Conservation (phyloP, 2,329 filamentous ascomycete species). For the Ascochyta rabiei region DNA sequence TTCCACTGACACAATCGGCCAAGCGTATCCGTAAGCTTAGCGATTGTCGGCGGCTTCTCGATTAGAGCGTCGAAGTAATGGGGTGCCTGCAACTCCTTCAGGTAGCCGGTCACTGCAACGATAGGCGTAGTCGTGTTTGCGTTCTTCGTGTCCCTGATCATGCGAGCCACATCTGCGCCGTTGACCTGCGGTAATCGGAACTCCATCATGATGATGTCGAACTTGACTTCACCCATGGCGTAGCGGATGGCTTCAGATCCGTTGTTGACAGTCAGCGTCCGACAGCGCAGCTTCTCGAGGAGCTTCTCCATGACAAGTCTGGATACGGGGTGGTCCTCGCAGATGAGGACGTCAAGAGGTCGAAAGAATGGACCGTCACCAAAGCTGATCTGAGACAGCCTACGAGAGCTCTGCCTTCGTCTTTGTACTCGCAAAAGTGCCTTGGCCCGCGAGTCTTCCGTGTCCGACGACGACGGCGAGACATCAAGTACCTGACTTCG, state of each 20-base stretch:
- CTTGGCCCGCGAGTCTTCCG: conserved; percentile 91
- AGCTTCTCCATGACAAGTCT: conserved; percentile 99
- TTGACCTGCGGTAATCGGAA: conserved; percentile 95
- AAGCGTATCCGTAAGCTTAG: conserved; percentile 87
- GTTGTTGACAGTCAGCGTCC: conserved; percentile 88
- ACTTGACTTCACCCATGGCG: conserved; percentile 96
- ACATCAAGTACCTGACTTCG: conserved; percentile 95
- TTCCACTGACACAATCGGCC: conserved; percentile 93
- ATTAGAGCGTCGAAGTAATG: conserved; percentile 96
- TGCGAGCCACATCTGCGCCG: conserved; percentile 91
- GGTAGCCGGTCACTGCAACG: conserved; percentile 92
- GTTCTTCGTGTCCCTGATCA: conserved; percentile 97
- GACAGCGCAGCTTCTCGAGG: conserved; percentile 91
- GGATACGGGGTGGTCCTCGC: conserved; percentile 96
- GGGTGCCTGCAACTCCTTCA: conserved; percentile 94
- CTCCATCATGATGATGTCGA: conserved; percentile 98
- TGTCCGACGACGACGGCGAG: conserved; percentile 96
- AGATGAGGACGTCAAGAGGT: conserved; percentile 91
- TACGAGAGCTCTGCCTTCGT: conserved; percentile 91
- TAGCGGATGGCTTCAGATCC: conserved; percentile 92
- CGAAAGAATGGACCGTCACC: conserved; percentile 85
- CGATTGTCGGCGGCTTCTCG: conserved; percentile 93
- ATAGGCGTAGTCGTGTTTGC: conserved; percentile 94
- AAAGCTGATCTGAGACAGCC: conserved; percentile 88
- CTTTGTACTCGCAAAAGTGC: conserved; percentile 90